Base-by-base conservation (phyloP, 1,284 basidiomycete species). In the Apiotrichum brassicae region DNA sequence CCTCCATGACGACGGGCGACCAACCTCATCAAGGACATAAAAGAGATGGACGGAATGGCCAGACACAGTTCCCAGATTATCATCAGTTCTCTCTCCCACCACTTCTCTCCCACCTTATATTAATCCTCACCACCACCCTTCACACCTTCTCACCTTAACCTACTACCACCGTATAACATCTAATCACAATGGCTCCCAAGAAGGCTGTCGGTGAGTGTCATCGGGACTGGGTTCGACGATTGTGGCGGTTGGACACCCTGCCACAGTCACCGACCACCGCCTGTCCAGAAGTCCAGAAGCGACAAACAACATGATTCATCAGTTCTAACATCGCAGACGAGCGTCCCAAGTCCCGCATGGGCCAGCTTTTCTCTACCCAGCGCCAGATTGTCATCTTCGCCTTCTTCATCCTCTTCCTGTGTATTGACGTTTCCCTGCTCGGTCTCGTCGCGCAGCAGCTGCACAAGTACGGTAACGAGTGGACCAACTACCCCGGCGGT, bases 361-460 rank as follows among this genome's bases (percentile, higher is more conserved):
- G 40, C 22, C 38, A 30, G 19, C 37, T 61, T 32, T 61, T 65
- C 56, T 46, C 37, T 14, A 57, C 59, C 33, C 18, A 13, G 1
- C 62, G 63, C 43, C 59, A 63, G 51, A 64, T 43, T 35, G 23
- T 53, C 18, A 75, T 77, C n/a, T 73, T 81, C 46, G 63, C 75
- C 43, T 78, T 80, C 68, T 81, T 77, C 54, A 76, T 78, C 14
- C 71, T 81, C 43, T 79, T 77, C 55, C 75, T 76, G n/a, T 71
- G 59, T 19, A 72, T 79, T 49, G 77, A 79, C 56, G 73, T 79
- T 39, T 62, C 75, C 28, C 43, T 63, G 25, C 62, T 68, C 22
- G 67, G 67, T 53, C 60, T 70, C 30, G 57, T 68, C 26, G 63
- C 63, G 14, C 43, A 68, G 46, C 66, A 70, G 52, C 58, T 70